Conservation (phyloP, 2,329 filamentous ascomycete species). For the Plenodomus tracheiphilus region DNA sequence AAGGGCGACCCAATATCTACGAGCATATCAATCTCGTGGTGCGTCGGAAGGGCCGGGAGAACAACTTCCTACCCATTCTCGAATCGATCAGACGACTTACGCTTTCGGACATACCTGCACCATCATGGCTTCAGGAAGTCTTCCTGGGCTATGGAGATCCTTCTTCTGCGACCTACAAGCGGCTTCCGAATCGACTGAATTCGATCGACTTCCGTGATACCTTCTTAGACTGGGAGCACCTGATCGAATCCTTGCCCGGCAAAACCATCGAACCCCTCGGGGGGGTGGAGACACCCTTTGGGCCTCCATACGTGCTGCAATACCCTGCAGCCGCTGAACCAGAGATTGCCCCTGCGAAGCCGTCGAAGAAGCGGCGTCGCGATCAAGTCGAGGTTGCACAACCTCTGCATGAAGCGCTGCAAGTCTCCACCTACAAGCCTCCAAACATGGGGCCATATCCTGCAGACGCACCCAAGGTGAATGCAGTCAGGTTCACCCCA, state of each 20-base stretch:
- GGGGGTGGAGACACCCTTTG: slow-evolving; percentile 72
- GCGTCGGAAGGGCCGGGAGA: slow-evolving; percentile 82
- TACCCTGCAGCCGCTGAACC: slow-evolving; percentile 48
- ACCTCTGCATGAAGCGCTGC: slow-evolving; percentile 63
- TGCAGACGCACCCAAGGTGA: slow-evolving; percentile 78
- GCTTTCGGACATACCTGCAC: slow-evolving; percentile 81
- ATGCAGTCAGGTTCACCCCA: slow-evolving; percentile 84
- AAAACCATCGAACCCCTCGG: slow-evolving; percentile 80
- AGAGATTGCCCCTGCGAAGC: slow-evolving; percentile 54
- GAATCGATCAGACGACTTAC: slow-evolving; percentile 88
- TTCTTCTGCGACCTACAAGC: slow-evolving; percentile 81
- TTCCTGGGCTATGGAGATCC: slow-evolving; percentile 98
- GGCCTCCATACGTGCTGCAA: slow-evolving; percentile 85
- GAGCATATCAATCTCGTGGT: slow-evolving; percentile 83
- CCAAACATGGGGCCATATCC: slow-evolving; percentile 89
- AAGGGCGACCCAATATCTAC: slow-evolving; percentile 78
- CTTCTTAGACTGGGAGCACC: slow-evolving; percentile 92
- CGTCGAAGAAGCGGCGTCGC: slow-evolving; percentile 84
- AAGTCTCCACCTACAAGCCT: slow-evolving; percentile 87
- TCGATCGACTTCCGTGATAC: slow-evolving; percentile 91
- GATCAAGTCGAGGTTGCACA: slow-evolving; percentile 68
- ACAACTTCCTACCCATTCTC: slow-evolving; percentile 94
- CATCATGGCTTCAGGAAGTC: slow-evolving; percentile 92
- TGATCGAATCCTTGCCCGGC: slow-evolving; percentile 86
- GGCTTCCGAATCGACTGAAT: slow-evolving; percentile 74